Evolutionary conservation across 148 eudicot species (phyloP).

Genomic region (Polygonum maritimum): DNA sequence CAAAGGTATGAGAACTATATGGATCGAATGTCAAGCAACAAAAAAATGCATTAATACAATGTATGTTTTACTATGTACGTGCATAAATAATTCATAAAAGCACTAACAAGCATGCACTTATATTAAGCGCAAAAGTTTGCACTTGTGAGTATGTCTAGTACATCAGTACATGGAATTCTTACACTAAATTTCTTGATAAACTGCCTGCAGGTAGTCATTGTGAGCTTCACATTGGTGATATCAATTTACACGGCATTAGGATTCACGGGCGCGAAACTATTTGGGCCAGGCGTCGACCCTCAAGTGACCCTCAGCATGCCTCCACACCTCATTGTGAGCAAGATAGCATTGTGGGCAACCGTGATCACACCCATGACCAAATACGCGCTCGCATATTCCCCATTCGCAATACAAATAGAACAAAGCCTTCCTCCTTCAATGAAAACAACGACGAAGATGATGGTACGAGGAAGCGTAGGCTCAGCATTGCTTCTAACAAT

Average conservation of each 20-base stretch:
- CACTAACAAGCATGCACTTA: too few species aligned
- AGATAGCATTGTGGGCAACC: slow-evolving; percentile 79
- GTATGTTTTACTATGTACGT: neutral
- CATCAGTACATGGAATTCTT: too few species aligned
- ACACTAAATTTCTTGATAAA: neutral
- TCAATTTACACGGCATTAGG: slow-evolving; percentile 44
- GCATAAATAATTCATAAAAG: neutral
- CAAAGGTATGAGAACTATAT: slow-evolving; percentile 31
- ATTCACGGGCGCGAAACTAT: slow-evolving; percentile 67
- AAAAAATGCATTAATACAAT: neutral
- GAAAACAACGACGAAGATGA: slow-evolving; percentile 34
- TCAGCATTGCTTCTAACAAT: slow-evolving; percentile 46
- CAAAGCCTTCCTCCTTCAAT: slow-evolving; percentile 34
- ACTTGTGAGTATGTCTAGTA: too few species aligned
- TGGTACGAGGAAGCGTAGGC: slow-evolving; percentile 43
- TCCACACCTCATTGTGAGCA: slow-evolving; percentile 30
- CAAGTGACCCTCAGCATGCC: slow-evolving; percentile 90
- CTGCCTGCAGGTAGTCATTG: slow-evolving; percentile 41
- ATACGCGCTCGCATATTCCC: slow-evolving; percentile 65
- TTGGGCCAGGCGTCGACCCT: slow-evolving; percentile 48
- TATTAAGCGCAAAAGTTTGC: too few species aligned
- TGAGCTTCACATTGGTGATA: slow-evolving; percentile 59
- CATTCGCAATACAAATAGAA: slow-evolving; percentile 58
- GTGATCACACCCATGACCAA: slow-evolving; percentile 75
- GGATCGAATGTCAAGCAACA: too few species aligned